phyloP scores from a whole-genome alignment of 1,284 basidiomycete species.

The Tilletia indica region DNA sequence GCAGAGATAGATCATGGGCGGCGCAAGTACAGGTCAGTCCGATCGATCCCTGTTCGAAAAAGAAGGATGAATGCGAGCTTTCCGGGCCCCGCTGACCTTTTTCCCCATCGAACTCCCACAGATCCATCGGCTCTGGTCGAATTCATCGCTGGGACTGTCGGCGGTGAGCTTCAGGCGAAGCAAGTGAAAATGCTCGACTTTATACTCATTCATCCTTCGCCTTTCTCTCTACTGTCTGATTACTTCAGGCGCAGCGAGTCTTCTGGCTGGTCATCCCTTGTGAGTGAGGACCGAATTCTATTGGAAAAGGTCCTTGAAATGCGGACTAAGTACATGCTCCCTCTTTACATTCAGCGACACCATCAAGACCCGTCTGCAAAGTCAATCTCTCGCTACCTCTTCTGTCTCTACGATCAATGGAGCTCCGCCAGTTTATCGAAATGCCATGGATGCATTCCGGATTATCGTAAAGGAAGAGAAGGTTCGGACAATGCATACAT shows the following conservation, averaged over 20 bases:
- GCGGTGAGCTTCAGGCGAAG: constrained; percentile 24
- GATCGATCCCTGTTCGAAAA: background rate
- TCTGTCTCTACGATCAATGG: constrained; percentile 1
- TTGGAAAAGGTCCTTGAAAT: background rate
- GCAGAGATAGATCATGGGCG: too few species aligned
- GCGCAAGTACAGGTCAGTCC: too few species aligned
- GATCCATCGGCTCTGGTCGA: constrained; percentile 43
- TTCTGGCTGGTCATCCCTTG: constrained; percentile 47
- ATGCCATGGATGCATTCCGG: constrained; percentile 41
- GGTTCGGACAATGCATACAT: constrained; percentile 5
- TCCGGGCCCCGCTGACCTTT: too few species aligned
- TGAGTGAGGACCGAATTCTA: background rate
- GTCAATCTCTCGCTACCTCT: constrained; percentile 30
- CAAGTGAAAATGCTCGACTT: background rate
- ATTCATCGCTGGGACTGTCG: constrained; percentile 49
- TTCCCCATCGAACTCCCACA: background rate
- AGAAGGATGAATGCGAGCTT: background rate
- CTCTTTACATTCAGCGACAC: constrained; percentile 30
- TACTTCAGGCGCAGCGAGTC: constrained; percentile 31
- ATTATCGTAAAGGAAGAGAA: constrained; percentile 43
- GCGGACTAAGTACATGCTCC: background rate
- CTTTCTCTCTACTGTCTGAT: background rate
- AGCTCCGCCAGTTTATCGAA: constrained; percentile 31
- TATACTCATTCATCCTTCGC: background rate
- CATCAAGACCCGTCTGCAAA: constrained; percentile 46